Evolutionary conservation across 2,329 filamentous ascomycete species (phyloP), one percentile per base, ranked within the genome.

Genomic region (Hortaea werneckii): DNA sequence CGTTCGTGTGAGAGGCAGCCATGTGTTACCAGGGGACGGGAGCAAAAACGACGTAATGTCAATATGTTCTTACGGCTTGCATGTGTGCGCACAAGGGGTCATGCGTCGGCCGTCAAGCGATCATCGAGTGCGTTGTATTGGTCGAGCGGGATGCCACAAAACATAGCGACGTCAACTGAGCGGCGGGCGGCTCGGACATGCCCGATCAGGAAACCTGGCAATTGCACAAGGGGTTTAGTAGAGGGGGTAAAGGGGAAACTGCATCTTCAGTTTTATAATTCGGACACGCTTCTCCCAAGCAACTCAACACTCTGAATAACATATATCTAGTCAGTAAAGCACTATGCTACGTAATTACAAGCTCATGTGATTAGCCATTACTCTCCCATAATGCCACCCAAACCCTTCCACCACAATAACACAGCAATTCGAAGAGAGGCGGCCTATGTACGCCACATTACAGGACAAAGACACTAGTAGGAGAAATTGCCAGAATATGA

Each of bases 401-500:
- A n/a, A n/a, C 32, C 2, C 32, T n/a, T 35, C 9, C 32, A 35
- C 32, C 32, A 35, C 4, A 35, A 35, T 35, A 35, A 2, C 32
- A 35, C 9, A 35, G 32, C 32, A 35, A n/a, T 35, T 35, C 37
- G 13, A 20, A 39, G 37, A 35, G 9, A 2, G 32, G 3, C 4
- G 11, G 11, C 37, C 37, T 40, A 9, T 13, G 9, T 40, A 9
- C 2, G 20, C 30, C 41, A 47, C 44, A 29, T 28, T 35, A 47
- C 41, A 37, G 35, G 40, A 38, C 45, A 37, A 43, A 32, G 40
- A 47, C 39, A 9, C 42, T 37, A 37, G 12, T 40, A 40, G 10
- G 45, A 47, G 45, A 42, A 42, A 48, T 48, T 29, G 45, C 46
- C 46, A 41, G 45, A 34, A 47, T 29, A 47, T 47, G 11, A 42